A percentile compares a stretch with the other conserved stretches of the same genome.
Evolutionary conservation across 805 yeast genomes (phyloP).

Genomic region (Saccharomyces eubayanus): DNA sequence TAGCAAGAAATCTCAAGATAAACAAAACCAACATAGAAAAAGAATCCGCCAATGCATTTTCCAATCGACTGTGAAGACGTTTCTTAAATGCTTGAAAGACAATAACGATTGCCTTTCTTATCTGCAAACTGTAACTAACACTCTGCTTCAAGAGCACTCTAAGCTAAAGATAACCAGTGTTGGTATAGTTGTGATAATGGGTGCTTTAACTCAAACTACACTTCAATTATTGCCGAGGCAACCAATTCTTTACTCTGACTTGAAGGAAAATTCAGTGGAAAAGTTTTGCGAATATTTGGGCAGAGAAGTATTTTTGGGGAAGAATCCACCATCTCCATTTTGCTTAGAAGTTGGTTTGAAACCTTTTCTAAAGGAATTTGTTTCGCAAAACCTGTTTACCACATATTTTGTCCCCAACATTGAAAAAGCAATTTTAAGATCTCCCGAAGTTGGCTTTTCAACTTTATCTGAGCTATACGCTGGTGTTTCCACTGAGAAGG

Average conservation of each 20-base stretch:
- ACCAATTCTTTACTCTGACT: constrained; percentile 15
- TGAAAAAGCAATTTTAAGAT: constrained; percentile 67
- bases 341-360: constrained; percentile 38
- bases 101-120: constrained; percentile 8
- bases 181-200: constrained; percentile 32
- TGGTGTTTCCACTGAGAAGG: constrained; percentile 22
- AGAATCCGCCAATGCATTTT: constrained; percentile 34
- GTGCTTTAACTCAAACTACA: constrained; percentile 30
- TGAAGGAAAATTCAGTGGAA: constrained; percentile 15
- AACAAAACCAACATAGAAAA: constrained; percentile 33
- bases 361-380: constrained; percentile 38
- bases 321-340: constrained; percentile 34
- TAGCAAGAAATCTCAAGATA: constrained; percentile 14
- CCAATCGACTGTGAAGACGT: constrained; percentile 24
- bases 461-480: constrained; percentile 42
- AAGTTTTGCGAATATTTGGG: constrained; percentile 25
- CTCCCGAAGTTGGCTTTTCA: constrained; percentile 63
- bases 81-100: constrained; percentile 20
- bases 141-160: constrained; percentile 7
- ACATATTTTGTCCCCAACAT: constrained; percentile 46
- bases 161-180: constrained; percentile 28
- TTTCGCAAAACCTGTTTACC: constrained; percentile 34
- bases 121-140: constrained; percentile 7
- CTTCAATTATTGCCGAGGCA: constrained; percentile 16
- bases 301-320: constrained; percentile 40